Percentiles rank a stretch among this genome's conserved stretches.
Conservation (phyloP, 306 rosid genomes). For the Gillenia trifoliata region DNA sequence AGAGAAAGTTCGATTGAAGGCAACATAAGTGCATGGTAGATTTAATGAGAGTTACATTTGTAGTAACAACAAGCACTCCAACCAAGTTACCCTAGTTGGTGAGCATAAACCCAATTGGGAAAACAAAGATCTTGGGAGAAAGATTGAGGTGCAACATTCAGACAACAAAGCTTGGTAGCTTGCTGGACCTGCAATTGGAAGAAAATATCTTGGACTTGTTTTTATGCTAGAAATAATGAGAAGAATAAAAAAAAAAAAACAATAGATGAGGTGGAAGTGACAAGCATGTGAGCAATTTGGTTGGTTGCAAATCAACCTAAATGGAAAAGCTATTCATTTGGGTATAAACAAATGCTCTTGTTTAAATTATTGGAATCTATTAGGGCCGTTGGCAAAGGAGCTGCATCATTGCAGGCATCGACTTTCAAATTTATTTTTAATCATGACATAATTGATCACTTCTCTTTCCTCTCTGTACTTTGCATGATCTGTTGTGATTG, state of each 20-base stretch:
- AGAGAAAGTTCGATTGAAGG: not conserved
- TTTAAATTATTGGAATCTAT: slow-evolving; percentile 21
- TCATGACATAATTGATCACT: slow-evolving; percentile 15
- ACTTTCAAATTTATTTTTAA: slow-evolving; percentile 12
- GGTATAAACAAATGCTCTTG: not conserved
- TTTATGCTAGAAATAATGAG: slow-evolving; percentile 8
- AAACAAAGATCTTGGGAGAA: not conserved
- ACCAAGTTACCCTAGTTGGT: slow-evolving; percentile 4
- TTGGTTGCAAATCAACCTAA: slow-evolving; percentile 11
- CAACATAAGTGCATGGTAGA: not conserved
- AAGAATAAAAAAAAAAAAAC: not conserved
- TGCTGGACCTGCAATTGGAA: slow-evolving; percentile 13
- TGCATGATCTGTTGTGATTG: not conserved
- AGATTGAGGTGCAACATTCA: not conserved
- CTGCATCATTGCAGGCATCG: slow-evolving; percentile 24
- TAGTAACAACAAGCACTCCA: not conserved
- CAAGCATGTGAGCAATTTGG: slow-evolving; percentile 15
- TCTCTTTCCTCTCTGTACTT: not conserved
- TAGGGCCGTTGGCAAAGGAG: slow-evolving; percentile 2
- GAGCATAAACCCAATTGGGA: not conserved
- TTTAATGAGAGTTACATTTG: not conserved
- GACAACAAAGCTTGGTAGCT: not conserved
- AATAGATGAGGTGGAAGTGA: not conserved
- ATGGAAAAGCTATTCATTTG: not conserved
- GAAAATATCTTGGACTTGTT: not conserved